A percentile compares a stretch with the other conserved stretches of the same genome.
These are phyloP conservation scores for Talaromyces trachyspermus DNA, from an alignment of 495 filamentous ascomycete species.

Conservation along the genomic window DNA sequence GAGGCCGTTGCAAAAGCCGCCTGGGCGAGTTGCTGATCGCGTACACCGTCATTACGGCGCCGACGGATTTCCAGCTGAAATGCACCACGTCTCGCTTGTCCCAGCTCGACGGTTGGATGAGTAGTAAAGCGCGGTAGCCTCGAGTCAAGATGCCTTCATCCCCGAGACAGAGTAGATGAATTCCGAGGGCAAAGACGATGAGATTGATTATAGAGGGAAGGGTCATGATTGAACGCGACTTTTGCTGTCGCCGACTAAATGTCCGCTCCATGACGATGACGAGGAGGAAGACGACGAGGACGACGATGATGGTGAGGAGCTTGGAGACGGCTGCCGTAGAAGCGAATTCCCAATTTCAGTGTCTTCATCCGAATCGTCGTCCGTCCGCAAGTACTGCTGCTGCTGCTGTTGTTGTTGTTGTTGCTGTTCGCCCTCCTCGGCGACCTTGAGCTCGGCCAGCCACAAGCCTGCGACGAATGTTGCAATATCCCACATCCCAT, in stretches of 20 bases:
- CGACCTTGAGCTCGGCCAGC: slow-evolving; percentile 31
- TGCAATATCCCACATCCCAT: slow-evolving; percentile 37
- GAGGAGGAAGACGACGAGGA: neutral
- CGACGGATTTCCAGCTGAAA: slow-evolving; percentile 16
- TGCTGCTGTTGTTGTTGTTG: slow-evolving; percentile 4
- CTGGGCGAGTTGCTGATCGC: slow-evolving; percentile 9
- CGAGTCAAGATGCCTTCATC: slow-evolving; percentile 17
- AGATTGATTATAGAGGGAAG: neutral
- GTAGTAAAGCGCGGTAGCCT: slow-evolving; percentile 14
- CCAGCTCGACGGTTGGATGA: slow-evolving; percentile 15
- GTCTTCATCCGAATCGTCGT: neutral
- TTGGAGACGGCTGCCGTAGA: neutral
- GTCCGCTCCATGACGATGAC: neutral
- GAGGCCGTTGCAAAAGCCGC: slow-evolving; percentile 12
- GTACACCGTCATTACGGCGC: slow-evolving; percentile 14
- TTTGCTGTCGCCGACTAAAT: slow-evolving; percentile 2
- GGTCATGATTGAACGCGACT: neutral
- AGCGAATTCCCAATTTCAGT: neutral
- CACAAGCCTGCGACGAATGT: slow-evolving; percentile 38
- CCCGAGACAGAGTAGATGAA: slow-evolving; percentile 18
- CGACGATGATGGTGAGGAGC: neutral
- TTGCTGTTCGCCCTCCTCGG: slow-evolving; percentile 10
- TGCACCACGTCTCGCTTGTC: slow-evolving; percentile 16
- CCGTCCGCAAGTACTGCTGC: neutral
- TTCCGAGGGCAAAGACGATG: slow-evolving; percentile 12